phyloP scores from a whole-genome alignment of 2,329 filamentous ascomycete species.

The Monilinia fructicola region DNA sequence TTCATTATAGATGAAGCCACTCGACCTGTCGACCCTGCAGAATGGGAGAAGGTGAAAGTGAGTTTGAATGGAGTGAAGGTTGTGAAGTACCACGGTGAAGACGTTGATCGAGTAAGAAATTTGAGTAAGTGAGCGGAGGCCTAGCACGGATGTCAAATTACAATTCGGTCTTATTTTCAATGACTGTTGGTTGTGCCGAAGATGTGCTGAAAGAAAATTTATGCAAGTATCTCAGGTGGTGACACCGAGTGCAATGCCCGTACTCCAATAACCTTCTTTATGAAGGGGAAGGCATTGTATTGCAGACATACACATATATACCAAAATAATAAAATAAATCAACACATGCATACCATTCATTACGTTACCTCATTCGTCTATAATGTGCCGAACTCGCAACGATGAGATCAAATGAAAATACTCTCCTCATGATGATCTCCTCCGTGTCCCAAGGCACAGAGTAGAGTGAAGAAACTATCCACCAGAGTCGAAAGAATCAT shows the following conservation, averaged over 20 bases:
- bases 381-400: background rate
- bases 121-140: background rate
- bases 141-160: constrained; percentile 99
- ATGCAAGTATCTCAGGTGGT: constrained; percentile 37
- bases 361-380: background rate
- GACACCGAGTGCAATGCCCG: constrained; percentile 34
- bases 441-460: too few species aligned
- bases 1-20: constrained; percentile 79
- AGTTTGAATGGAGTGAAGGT: constrained; percentile 60
- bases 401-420: too few species aligned
- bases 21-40: constrained; percentile 63
- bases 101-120: constrained; percentile 45
- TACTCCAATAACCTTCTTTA: constrained; percentile 28
- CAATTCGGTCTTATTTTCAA: constrained; percentile 73
- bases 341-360: background rate
- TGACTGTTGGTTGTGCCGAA: constrained; percentile 97
- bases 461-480: too few species aligned
- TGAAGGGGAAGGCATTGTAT: constrained; percentile 30
- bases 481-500: too few species aligned
- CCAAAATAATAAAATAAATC: background rate
- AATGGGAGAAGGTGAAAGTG: constrained; percentile 58
- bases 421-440: too few species aligned
- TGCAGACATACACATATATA: constrained; percentile 31
- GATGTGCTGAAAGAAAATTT: constrained; percentile 85
- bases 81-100: constrained; percentile 55